A percentile compares a stretch with the other conserved stretches of the same genome.
Evolutionary conservation across 1,139 yeast genomes (phyloP).

Genomic region (Magnusiomyces suaveolens): DNA sequence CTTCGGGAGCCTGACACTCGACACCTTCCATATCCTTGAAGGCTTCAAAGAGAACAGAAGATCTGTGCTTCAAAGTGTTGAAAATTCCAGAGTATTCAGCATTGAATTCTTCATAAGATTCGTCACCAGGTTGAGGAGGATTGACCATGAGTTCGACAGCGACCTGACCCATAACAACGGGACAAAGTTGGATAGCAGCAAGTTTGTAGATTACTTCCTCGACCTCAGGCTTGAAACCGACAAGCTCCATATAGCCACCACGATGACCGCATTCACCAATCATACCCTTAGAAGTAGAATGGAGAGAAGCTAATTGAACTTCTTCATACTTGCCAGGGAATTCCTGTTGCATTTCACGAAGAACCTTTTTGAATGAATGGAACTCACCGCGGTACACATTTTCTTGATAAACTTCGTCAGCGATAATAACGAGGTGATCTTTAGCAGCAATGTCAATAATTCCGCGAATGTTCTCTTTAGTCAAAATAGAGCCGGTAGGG

Average conservation of each 20-base stretch:
- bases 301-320: slow-evolving; percentile 86
- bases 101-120: slow-evolving; percentile 58
- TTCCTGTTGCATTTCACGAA: slow-evolving; percentile 49
- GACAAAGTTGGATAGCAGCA: slow-evolving; percentile 84
- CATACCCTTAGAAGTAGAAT: slow-evolving; percentile 95
- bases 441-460: slow-evolving; percentile 73
- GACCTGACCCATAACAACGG: slow-evolving; percentile 92
- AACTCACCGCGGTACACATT: slow-evolving; percentile 60
- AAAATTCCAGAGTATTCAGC: slow-evolving; percentile 55
- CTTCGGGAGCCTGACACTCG: slow-evolving; percentile 78
- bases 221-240: slow-evolving; percentile 67
- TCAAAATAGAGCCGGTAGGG: slow-evolving; percentile 85
- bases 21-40: slow-evolving; percentile 73
- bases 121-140: slow-evolving; percentile 75
- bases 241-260: slow-evolving; percentile 95
- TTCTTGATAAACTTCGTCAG: slow-evolving; percentile 98
- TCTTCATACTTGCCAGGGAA: slow-evolving; percentile 48
- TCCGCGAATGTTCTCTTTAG: slow-evolving; percentile 54
- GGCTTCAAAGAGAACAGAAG: slow-evolving; percentile 55
- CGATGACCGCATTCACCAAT: slow-evolving; percentile 98
- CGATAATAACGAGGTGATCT: slow-evolving; percentile 74
- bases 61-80: slow-evolving; percentile 52
- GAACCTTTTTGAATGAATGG: slow-evolving; percentile 35
- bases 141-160: slow-evolving; percentile 84
- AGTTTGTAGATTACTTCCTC: slow-evolving; percentile 65